A percentile compares a stretch with the other conserved stretches of the same genome.
Conservation (phyloP, 768 basidiomycete species). For the Fistulinella prunicolor region DNA sequence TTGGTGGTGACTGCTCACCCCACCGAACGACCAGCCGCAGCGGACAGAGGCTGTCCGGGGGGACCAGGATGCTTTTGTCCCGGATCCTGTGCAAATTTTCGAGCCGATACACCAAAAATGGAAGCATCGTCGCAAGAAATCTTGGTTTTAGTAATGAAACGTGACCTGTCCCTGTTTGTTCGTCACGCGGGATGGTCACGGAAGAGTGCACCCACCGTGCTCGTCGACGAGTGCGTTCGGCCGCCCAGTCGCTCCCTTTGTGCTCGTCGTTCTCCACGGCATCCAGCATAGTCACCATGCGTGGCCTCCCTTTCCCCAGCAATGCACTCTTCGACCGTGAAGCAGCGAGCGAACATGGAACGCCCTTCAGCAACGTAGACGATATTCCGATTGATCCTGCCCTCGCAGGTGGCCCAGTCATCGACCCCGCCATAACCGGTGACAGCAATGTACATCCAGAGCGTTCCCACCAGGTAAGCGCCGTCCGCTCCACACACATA, state of each 20-base stretch:
- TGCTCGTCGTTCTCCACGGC: conserved; percentile 15
- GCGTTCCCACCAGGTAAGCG: conserved; percentile 38
- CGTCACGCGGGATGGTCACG: conserved; percentile 34
- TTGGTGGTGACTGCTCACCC: too few relatives aligned
- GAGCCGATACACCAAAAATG: conserved; percentile 4
- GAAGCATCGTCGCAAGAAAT: conserved; percentile 2
- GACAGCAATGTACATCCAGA: conserved; percentile 18
- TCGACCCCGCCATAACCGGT: conserved; percentile 51
- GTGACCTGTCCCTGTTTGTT: conserved; percentile 28
- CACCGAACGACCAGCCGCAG: neutral
- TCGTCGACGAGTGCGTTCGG: conserved; percentile 35
- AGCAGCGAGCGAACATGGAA: conserved; percentile 56
- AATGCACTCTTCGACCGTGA: conserved; percentile 50
- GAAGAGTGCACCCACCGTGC: conserved; percentile 34
- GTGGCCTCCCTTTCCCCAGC: conserved; percentile 52
- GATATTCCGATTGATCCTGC: conserved; percentile 83
- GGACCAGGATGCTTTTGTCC: neutral
- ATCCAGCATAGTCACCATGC: conserved; percentile 40
- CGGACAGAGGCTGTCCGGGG: neutral
- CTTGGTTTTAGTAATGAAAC: conserved; percentile 18
- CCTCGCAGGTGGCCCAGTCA: conserved; percentile 45
- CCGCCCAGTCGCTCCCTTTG: conserved; percentile 8
- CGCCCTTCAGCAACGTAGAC: conserved; percentile 55
- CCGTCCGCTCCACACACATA: conserved; percentile 16
- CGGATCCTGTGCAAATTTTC: conserved; percentile 4